These are phyloP conservation scores for Chrysosphaeria jannelii DNA, from an alignment of 2,329 filamentous ascomycete genomes.

Conservation along the genomic window DNA sequence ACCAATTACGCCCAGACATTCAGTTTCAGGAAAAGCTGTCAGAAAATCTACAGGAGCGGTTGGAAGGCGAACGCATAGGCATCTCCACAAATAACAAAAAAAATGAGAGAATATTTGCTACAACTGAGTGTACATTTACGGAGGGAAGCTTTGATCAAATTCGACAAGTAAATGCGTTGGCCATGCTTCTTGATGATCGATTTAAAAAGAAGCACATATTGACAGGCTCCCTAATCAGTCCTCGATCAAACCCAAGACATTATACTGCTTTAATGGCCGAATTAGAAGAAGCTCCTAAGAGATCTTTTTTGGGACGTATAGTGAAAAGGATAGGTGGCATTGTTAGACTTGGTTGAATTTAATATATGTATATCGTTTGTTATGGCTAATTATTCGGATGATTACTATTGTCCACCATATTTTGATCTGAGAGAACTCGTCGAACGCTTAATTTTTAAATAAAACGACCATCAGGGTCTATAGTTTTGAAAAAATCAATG, in stretches of 20 bases:
- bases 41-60: neutral
- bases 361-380: neutral
- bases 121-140: no score
- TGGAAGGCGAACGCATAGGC: constrained; percentile 1
- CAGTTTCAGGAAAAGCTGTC: constrained; percentile 8
- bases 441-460: neutral
- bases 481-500: constrained; percentile 53
- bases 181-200: constrained; percentile 25
- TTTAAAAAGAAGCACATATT: constrained; percentile 22
- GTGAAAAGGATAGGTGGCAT: constrained; percentile 25
- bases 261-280: constrained; percentile 29
- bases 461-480: constrained; percentile 41
- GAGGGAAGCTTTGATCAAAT: constrained; percentile 16
- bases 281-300: constrained; percentile 28
- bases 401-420: no score
- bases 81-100: no score
- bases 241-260: constrained; percentile 32
- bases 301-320: constrained; percentile 21
- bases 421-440: neutral
- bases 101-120: no score
- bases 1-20: constrained; percentile 21
- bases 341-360: constrained; percentile 17
- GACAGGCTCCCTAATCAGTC: constrained; percentile 20
- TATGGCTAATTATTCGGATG: neutral
- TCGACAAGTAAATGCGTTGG: constrained; percentile 26